Evolutionary conservation across 2,329 filamentous ascomycete species (phyloP), one percentile per base, ranked within the genome.

Genomic region (Talaromyces sp.): DNA sequence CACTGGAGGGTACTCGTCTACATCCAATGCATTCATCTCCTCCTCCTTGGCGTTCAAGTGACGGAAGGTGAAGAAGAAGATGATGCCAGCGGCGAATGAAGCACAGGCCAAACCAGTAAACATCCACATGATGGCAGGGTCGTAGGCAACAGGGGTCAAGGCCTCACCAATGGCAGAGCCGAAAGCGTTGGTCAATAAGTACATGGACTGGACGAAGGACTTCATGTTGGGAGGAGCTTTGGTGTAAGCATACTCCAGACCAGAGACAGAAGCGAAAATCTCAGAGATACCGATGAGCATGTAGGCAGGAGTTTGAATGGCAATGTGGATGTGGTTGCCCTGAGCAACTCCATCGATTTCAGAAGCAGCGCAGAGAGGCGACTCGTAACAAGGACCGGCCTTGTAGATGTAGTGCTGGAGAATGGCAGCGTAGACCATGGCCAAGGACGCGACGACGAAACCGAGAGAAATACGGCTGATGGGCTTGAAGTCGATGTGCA

Each of bases 391-490:
- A 2, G 85, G 85, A 0, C 79, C 78, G 1, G 81, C 70, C 9
- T 71, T 71, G 76, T 87, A 87, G 72, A 87, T 87, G 68, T 80
- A 74, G 64, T 84, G 78, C 72, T 87, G 85, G 0, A 87, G 79
- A 64, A 83, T 79, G n/a, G 84, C 84, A 24, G 85, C 85, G 73
- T 86, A 86, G 79, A 86, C 82, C 82, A 86, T 86, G 60, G 89
- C 85, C 22, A 87, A 72, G 2, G 86, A 81, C 19, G 85, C 89
- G 65, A 90, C 81, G 68, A 87, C 76, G 82, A 93, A 93, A 59
- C 90, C 91, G 7, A 82, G 75, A 1, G 89, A 84, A 78, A 93
- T 92, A 75, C 88, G 88, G 81, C 89, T 92, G 79, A 93, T 89
- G 49, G 90, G 91, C 0, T 85, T 90, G 81, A 93, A 91, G 63